Evolutionary conservation across 768 basidiomycete species (phyloP).

Genomic region (Auriscalpium orientale): DNA sequence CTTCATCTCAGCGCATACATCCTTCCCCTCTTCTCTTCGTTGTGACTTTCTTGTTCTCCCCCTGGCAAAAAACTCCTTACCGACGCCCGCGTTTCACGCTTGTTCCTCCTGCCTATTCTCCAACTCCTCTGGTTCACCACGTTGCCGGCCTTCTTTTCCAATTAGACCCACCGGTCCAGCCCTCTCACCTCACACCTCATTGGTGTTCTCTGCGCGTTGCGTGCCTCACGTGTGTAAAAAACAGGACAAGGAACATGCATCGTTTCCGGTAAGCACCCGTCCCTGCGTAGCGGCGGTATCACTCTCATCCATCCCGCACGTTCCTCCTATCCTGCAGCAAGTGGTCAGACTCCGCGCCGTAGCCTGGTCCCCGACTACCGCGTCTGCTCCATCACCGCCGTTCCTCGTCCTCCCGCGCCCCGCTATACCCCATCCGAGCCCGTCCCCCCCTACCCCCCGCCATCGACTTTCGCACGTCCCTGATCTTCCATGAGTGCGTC

Average conservation of each 20-base stretch:
- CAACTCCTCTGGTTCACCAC: slow-evolving; percentile 68
- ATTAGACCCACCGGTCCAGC: slow-evolving; percentile 17
- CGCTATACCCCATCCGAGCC: slow-evolving; percentile 24
- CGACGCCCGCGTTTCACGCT: background rate
- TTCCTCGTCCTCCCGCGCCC: slow-evolving; percentile 7
- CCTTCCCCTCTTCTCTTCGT: background rate
- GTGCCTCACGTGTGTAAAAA: slow-evolving; percentile 58
- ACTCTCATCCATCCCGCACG: slow-evolving; percentile 7
- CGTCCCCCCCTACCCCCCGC: slow-evolving; percentile 55
- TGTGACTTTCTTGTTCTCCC: background rate
- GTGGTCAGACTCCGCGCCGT: slow-evolving; percentile 66
- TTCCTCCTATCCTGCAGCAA: slow-evolving; percentile 40
- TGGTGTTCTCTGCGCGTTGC: slow-evolving; percentile 7
- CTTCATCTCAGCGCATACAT: too few species aligned
- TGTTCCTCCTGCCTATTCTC: slow-evolving; percentile 11
- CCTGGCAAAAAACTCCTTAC: background rate
- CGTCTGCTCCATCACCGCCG: slow-evolving; percentile 16
- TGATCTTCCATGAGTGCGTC: slow-evolving; percentile 79
- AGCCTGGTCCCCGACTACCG: slow-evolving; percentile 30
- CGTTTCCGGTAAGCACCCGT: slow-evolving; percentile 66
- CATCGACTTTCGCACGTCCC: slow-evolving; percentile 79
- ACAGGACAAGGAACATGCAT: slow-evolving; percentile 57
- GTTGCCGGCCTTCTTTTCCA: slow-evolving; percentile 46
- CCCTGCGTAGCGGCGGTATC: slow-evolving; percentile 7
- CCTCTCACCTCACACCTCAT: slow-evolving; percentile 12